Evolutionary conservation across 2,329 filamentous ascomycete genomes (phyloP).

Genomic region (Blumeriella jaapii): DNA sequence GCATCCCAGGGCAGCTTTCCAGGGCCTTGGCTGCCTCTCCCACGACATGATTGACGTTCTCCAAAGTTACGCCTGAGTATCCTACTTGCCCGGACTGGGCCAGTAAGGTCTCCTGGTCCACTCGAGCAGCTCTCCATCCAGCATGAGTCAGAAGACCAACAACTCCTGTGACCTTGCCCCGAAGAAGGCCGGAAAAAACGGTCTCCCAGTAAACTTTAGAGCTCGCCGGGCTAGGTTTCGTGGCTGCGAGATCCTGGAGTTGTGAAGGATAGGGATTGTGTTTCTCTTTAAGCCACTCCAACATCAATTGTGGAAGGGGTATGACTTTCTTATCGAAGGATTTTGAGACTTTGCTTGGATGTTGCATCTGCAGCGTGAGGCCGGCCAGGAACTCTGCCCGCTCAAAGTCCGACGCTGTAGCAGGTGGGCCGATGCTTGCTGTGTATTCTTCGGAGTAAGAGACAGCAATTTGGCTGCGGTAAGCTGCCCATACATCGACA

Average conservation of each 20-base stretch:
- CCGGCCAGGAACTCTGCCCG: constrained; percentile 73
- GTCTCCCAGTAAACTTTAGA: constrained; percentile 78
- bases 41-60: constrained; percentile 64
- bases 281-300: constrained; percentile 70
- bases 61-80: constrained; percentile 66
- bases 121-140: constrained; percentile 66
- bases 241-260: constrained; percentile 48
- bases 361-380: constrained; percentile 68
- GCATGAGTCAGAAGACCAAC: constrained; percentile 60
- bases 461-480: constrained; percentile 34
- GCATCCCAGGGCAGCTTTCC: constrained; percentile 58
- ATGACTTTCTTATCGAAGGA: constrained; percentile 24
- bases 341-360: constrained; percentile 36
- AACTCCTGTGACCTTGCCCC: constrained; percentile 59
- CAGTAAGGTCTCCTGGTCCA: constrained; percentile 48
- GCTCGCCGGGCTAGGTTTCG: constrained; percentile 61
- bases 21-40: constrained; percentile 58
- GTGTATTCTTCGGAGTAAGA: constrained; percentile 41
- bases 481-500: constrained; percentile 43
- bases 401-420: constrained; percentile 49
- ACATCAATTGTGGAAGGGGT: constrained; percentile 63
- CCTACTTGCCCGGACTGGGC: constrained; percentile 40
- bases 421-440: constrained; percentile 53
- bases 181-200: constrained; percentile 61
- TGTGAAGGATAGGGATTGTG: constrained; percentile 64